A percentile compares a stretch with the other conserved stretches of the same genome.
Conservation (phyloP, 1,139 yeast genomes). For the Torulaspora globosa region DNA sequence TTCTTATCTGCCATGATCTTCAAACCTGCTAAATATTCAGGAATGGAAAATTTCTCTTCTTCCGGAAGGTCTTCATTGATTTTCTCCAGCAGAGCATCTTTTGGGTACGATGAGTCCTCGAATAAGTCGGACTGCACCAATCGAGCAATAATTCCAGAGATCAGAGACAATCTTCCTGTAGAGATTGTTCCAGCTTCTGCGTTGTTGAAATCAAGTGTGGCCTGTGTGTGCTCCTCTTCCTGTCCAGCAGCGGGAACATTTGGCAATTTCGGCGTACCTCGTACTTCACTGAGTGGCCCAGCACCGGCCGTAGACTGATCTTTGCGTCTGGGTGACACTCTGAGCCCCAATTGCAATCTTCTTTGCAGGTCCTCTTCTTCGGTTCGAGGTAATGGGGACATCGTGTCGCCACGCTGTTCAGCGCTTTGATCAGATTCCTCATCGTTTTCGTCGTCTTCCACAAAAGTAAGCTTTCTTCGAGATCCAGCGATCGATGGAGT, state of each 20-base stretch:
- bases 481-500: slow-evolving; percentile 13
- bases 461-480: slow-evolving; percentile 22
- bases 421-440: slow-evolving; percentile 23
- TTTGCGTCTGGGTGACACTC: slow-evolving; percentile 31
- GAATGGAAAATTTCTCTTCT: slow-evolving; percentile 54
- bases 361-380: slow-evolving; percentile 32
- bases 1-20: slow-evolving; percentile 51
- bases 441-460: slow-evolving; percentile 18
- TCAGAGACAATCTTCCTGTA: slow-evolving; percentile 45
- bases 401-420: slow-evolving; percentile 17
- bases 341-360: slow-evolving; percentile 30
- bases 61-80: slow-evolving; percentile 53
- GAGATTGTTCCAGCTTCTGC: slow-evolving; percentile 43
- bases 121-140: slow-evolving; percentile 48
- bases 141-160: slow-evolving; percentile 47
- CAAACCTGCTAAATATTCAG: slow-evolving; percentile 55
- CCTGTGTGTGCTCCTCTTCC: slow-evolving; percentile 29
- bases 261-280: slow-evolving; percentile 22
- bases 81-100: slow-evolving; percentile 43
- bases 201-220: slow-evolving; percentile 28
- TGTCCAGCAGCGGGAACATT: slow-evolving; percentile 34
- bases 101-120: slow-evolving; percentile 47
- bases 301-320: slow-evolving; percentile 19
- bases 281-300: slow-evolving; percentile 30
- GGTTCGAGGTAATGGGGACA: slow-evolving; percentile 26